Base-by-base conservation (phyloP, 2,329 filamentous ascomycete genomes). In the Neophaeococcomyces mojaviensis region DNA sequence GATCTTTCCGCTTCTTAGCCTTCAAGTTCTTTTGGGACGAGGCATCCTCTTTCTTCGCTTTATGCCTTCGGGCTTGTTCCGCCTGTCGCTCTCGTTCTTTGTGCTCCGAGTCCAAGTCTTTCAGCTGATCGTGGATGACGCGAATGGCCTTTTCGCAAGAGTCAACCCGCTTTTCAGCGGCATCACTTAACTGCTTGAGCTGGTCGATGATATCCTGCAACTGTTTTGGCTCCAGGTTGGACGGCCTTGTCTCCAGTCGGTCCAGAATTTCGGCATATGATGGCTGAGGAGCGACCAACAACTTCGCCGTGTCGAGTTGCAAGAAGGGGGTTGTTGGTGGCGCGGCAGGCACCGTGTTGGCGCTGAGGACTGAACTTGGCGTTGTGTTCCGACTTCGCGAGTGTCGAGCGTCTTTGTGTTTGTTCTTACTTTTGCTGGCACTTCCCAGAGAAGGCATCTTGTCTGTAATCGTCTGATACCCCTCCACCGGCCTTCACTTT, bases 1-100 rank as follows among this genome's bases (percentile, higher is more conserved):
- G 70, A 19, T 83, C 85, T 67, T 88, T 88, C 62, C 85, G 81
- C 70, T 86, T 88, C 73, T 86, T 88, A 54, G 84, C 75, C 63
- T 89, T 88, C 19, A 72, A 26, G 68, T 33, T 66, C 68, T 60
- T 78, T 76, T 58, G 78, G 59, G 22, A 64, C 65, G 64, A 72
- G 61, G 35, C 59, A 57, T 40, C 65, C 57, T 48, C 73, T 66
- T 38, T 69, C 65, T 26, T 68, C 64, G 37, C 70, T 67, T 42
- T 72, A 64, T 2, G 61, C 62, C 54, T 71, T 67, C 40, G 65
- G 60, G 58, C 69, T 68, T 43, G 63, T 44, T 49, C 76, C 67
- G 70, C 71, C 30, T 64, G 51, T 36, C 76, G 69, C 39, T 79
- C 73, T 47, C 59, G 62, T 38, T 78, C 69, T 28, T 69, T 61